Evolutionary conservation across 306 rosid genomes (phyloP).

Genomic region (Senna tora): DNA sequence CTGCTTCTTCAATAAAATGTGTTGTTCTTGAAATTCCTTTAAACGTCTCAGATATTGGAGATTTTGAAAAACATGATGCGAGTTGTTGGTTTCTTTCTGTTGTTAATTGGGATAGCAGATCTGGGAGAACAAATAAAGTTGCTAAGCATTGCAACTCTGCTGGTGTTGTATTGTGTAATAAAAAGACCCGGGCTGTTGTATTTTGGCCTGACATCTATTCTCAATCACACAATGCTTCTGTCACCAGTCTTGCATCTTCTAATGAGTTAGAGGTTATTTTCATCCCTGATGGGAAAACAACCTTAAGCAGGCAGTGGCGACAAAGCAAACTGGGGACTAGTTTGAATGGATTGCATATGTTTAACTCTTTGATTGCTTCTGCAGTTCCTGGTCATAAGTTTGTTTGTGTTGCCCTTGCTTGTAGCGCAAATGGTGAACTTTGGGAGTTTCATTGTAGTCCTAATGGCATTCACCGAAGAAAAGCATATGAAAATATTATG

Average conservation of each 20-base stretch:
- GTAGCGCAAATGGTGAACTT: slow-evolving; percentile 77
- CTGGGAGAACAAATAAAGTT: slow-evolving; percentile 48
- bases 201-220: slow-evolving; percentile 85
- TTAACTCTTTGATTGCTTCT: slow-evolving; percentile 81
- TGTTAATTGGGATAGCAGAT: slow-evolving; percentile 61
- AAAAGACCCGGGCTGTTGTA: slow-evolving; percentile 60
- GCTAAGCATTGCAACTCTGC: slow-evolving; percentile 58
- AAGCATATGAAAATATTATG: slow-evolving; percentile 46
- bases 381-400: slow-evolving; percentile 54
- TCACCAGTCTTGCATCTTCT: slow-evolving; percentile 64
- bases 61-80: slow-evolving; percentile 46
- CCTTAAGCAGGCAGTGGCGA: slow-evolving; percentile 46
- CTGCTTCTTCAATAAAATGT: slow-evolving; percentile 60
- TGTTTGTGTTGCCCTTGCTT: slow-evolving; percentile 71
- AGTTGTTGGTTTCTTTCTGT: slow-evolving; percentile 73
- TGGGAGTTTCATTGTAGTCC: slow-evolving; percentile 86
- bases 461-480: slow-evolving; percentile 58
- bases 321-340: slow-evolving; percentile 45
- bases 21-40: slow-evolving; percentile 78
- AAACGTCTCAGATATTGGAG: slow-evolving; percentile 38
- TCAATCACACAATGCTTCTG: slow-evolving; percentile 45
- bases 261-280: slow-evolving; percentile 54
- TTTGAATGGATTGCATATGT: slow-evolving; percentile 42
- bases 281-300: slow-evolving; percentile 49
- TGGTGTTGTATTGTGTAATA: slow-evolving; percentile 67